Conservation (phyloP, 352 stramenopile species). For the Globisporangium rhizosaccharum region DNA sequence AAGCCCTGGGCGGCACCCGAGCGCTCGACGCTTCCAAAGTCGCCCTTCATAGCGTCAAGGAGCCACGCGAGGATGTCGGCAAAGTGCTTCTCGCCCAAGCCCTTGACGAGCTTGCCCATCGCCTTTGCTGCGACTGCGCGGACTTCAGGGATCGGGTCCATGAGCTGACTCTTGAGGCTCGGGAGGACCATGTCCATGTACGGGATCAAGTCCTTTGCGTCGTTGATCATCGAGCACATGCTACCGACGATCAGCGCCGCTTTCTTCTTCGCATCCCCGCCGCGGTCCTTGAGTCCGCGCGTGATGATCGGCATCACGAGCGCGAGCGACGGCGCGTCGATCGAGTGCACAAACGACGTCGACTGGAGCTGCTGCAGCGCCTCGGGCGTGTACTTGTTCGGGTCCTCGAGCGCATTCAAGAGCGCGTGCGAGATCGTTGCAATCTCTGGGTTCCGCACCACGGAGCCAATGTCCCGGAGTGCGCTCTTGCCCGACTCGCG, state of each 20-base stretch:
- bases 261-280: slow-evolving; percentile 97
- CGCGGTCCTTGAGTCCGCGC: slow-evolving; percentile 96
- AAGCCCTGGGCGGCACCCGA: slow-evolving; percentile 98
- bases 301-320: slow-evolving; percentile 99
- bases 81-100: slow-evolving; percentile 95
- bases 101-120: slow-evolving; percentile 93
- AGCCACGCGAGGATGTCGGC: slow-evolving; percentile 96
- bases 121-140: slow-evolving; percentile 93
- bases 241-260: slow-evolving; percentile 98
- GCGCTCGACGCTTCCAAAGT: slow-evolving; percentile 94
- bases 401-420: slow-evolving; percentile 95
- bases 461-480: slow-evolving; percentile 95
- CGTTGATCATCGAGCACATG: slow-evolving; percentile 99
- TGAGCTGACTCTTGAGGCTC: slow-evolving; percentile 91
- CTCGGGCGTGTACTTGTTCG: slow-evolving; percentile 86
- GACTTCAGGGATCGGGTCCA: slow-evolving; percentile 94
- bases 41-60: slow-evolving; percentile 93
- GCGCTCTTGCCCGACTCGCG: slow-evolving; percentile 94
- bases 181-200: slow-evolving; percentile 97
- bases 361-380: slow-evolving; percentile 97
- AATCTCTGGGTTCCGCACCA: slow-evolving; percentile 99
- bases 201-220: slow-evolving; percentile 95
- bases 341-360: slow-evolving; percentile 99
- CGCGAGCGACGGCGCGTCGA: slow-evolving; percentile 98
- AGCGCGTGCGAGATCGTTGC: slow-evolving; percentile 91